Evolutionary conservation across 257 asterid genomes (phyloP), one percentile per base, ranked within the genome.

Genomic region (Nicotiana attenuata): DNA sequence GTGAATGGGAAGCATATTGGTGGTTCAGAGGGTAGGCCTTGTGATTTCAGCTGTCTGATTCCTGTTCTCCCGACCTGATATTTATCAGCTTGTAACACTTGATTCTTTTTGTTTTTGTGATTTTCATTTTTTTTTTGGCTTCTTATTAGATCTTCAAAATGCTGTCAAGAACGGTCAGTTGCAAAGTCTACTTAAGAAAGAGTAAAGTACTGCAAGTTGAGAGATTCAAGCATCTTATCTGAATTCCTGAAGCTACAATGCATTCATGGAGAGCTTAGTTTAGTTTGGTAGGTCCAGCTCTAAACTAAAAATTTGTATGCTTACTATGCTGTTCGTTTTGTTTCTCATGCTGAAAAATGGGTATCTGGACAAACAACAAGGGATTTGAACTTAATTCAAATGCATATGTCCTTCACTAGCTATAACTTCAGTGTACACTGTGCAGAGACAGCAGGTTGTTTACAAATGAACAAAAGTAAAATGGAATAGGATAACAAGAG

Each of bases 1-100:
- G 97, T 94, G 80, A 94, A 96, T 83, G 97, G 99, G 77, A 96
- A 96, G 92, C 97, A 96, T 80, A 89, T 96, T 79, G 99, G 99
- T 81, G 97, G 99, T 26, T 94, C 92, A 53, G 99, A 94, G 77
- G 97, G 99, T 94, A 87, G 35, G 86, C 82, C 68, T 77, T 47
- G 60, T 77, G 78, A 64, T 20, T 83, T 75, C 55, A 64, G 31
- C 50, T 59, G 56, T 50, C 29, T 13, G 50, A 47, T 38, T 80
- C 22, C 31, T 73, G 29, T n/a, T 71, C 47, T 26, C 7, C 68
- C 52, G 41, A 22, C 10, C 52, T 64, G 31, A 35, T 78, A 19
- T 41, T 41, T 56, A 17, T 67, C 57, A 11, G 68, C 79, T 65
- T 41, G 33, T 63, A 73, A 65, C 69, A 22, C 20, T 29, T 19